These are phyloP conservation scores for Aspergillus olivimuriae DNA, from an alignment of 495 filamentous ascomycete genomes.

Conservation along the genomic window DNA sequence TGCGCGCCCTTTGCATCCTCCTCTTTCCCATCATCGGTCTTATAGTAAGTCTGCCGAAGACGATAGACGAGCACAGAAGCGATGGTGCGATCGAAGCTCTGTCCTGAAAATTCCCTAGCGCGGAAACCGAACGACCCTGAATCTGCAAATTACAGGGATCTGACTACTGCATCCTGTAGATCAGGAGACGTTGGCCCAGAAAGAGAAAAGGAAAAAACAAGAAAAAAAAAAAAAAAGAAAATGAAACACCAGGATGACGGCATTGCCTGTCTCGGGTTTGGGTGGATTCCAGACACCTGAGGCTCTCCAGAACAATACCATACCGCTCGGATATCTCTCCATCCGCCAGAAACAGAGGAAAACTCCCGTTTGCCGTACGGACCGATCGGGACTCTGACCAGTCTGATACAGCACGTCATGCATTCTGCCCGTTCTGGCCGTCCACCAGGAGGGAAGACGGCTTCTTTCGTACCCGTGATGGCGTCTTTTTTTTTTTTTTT, in stretches of 20 bases:
- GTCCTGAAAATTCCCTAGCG: neutral
- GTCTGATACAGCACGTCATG: neutral
- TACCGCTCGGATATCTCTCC: neutral
- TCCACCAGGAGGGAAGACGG: no score
- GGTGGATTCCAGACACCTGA: no score
- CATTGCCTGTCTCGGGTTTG: neutral
- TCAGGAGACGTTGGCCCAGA: slow-evolving; percentile 1
- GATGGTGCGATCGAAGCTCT: neutral
- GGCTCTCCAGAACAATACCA: neutral
- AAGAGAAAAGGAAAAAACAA: no score
- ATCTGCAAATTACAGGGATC: neutral
- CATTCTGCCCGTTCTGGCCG: no score
- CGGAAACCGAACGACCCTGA: neutral
- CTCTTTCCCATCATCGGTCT: neutral
- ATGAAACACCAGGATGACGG: neutral
- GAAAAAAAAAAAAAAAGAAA: no score
- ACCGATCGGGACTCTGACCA: neutral
- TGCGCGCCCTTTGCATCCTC: neutral
- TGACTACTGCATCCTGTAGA: neutral
- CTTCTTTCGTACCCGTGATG: no score
- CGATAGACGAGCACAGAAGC: neutral
- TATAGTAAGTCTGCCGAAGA: no score
- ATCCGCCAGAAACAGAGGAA: neutral
- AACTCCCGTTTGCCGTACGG: neutral
- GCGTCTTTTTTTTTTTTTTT: no score